Percentiles rank a stretch among this genome's conserved stretches.
These are phyloP conservation scores for Salix arbutifolia DNA, from an alignment of 345 rosid species.

Conservation along the genomic window DNA sequence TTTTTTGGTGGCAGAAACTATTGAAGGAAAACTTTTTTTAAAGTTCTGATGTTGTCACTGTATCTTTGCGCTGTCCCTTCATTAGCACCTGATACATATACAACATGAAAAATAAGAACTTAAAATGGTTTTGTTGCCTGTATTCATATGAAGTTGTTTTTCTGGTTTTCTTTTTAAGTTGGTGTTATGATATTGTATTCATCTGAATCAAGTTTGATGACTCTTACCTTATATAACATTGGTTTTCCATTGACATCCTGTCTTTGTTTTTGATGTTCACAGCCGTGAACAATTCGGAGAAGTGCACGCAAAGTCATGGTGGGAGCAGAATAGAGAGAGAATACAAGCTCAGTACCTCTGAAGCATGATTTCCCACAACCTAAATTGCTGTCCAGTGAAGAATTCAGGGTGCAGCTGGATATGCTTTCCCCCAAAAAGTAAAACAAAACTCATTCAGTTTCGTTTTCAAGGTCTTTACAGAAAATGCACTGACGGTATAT, in stretches of 20 bases:
- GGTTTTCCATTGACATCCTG: background rate
- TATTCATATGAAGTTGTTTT: background rate
- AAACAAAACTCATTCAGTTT: conserved; percentile 17
- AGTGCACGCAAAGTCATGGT: conserved; percentile 91
- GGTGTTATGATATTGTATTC: background rate
- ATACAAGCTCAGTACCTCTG: conserved; percentile 92
- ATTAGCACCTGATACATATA: background rate
- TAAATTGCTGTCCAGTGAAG: background rate
- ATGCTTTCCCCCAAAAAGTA: background rate
- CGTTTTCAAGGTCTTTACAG: conserved; percentile 6
- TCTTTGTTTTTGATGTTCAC: conserved; percentile 12
- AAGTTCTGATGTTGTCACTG: no score
- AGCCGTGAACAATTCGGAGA: conserved; percentile 94
- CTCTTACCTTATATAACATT: background rate
- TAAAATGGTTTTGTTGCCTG: background rate
- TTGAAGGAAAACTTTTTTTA: background rate
- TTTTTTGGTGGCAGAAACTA: background rate
- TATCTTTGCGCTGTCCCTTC: background rate
- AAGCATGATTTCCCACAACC: background rate
- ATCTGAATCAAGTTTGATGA: background rate
- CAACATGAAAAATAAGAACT: background rate
- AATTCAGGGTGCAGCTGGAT: conserved; percentile 18
- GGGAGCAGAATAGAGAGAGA: conserved; percentile 98
- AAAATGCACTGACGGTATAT: background rate
- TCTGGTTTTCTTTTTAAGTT: background rate